A percentile compares a stretch with the other conserved stretches of the same genome.
Evolutionary conservation across 768 basidiomycete species (phyloP).

Genomic region (Lactarius deliciosus): DNA sequence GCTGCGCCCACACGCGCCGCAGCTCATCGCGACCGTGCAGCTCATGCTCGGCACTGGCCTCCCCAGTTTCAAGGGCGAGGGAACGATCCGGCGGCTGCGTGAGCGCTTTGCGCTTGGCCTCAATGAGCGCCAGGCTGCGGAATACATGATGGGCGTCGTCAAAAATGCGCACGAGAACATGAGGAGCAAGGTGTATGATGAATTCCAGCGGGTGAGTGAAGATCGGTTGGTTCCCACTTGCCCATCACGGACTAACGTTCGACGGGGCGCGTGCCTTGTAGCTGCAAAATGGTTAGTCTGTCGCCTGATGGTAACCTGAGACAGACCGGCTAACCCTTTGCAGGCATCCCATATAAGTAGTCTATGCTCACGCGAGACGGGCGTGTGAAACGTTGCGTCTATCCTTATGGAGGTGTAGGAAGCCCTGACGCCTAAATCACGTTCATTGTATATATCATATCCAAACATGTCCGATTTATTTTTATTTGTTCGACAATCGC

Average conservation of each 20-base stretch:
- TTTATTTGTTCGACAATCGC: slow-evolving; percentile 5
- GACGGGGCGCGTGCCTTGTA: slow-evolving; percentile 29
- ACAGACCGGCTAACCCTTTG: neutral
- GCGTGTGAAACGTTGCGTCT: neutral
- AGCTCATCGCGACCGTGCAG: slow-evolving; percentile 82
- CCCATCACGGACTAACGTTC: slow-evolving; percentile 14
- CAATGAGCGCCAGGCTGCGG: slow-evolving; percentile 88
- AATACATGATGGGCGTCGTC: slow-evolving; percentile 87
- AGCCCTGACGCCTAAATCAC: neutral
- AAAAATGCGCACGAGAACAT: slow-evolving; percentile 95
- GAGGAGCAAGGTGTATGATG: slow-evolving; percentile 91
- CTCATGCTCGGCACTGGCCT: slow-evolving; percentile 95
- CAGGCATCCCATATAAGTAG: slow-evolving; percentile 30
- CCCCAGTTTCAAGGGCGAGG: slow-evolving; percentile 96
- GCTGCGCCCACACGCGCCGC: slow-evolving; percentile 90
- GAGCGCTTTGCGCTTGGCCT: slow-evolving; percentile 84
- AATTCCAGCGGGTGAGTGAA: slow-evolving; percentile 80
- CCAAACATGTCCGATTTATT: neutral
- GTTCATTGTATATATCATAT: neutral
- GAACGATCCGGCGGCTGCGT: slow-evolving; percentile 80
- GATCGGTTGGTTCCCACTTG: neutral
- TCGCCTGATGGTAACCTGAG: neutral
- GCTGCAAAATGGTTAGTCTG: slow-evolving; percentile 48
- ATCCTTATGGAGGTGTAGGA: neutral
- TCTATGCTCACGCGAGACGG: neutral